phyloP scores from a whole-genome alignment of 2,329 filamentous ascomycete species.

The Claviceps sp. region DNA sequence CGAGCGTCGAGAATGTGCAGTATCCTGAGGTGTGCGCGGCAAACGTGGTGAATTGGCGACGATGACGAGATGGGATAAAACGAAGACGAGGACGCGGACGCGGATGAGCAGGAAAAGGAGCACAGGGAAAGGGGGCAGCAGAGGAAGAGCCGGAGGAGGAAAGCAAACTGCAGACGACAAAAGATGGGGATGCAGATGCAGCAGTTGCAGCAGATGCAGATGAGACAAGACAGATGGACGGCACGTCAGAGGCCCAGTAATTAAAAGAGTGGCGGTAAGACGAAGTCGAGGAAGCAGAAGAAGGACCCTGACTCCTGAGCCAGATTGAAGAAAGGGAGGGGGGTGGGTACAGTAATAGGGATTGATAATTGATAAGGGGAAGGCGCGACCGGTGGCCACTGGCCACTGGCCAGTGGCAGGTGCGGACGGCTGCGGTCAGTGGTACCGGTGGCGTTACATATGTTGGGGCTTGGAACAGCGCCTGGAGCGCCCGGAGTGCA shows the following conservation, averaged over 20 bases:
- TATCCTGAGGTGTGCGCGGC: not conserved
- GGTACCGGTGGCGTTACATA: not conserved
- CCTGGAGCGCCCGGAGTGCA: not conserved
- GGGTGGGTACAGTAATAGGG: not conserved
- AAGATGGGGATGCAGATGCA: not conserved
- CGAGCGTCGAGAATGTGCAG: not conserved
- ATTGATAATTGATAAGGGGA: not conserved
- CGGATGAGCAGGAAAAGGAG: not conserved
- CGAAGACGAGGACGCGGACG: not conserved
- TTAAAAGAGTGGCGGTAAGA: slow-evolving; percentile 1
- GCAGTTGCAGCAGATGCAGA: not conserved
- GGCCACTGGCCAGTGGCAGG: too few species aligned
- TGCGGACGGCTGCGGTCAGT: not conserved
- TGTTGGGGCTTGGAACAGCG: not conserved
- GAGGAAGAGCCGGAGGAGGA: not conserved
- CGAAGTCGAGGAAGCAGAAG: not conserved
- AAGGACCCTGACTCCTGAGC: slow-evolving; percentile 1
- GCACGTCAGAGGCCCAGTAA: not conserved
- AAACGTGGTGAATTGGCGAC: not conserved
- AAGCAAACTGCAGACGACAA: not conserved
- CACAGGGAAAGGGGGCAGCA: not conserved
- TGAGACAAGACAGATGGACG: not conserved
- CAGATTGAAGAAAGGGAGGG: not conserved
- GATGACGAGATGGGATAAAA: not conserved
- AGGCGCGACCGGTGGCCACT: not conserved